phyloP scores from a whole-genome alignment of 176 grass and related monocot species.

The Ensete glaucum region DNA sequence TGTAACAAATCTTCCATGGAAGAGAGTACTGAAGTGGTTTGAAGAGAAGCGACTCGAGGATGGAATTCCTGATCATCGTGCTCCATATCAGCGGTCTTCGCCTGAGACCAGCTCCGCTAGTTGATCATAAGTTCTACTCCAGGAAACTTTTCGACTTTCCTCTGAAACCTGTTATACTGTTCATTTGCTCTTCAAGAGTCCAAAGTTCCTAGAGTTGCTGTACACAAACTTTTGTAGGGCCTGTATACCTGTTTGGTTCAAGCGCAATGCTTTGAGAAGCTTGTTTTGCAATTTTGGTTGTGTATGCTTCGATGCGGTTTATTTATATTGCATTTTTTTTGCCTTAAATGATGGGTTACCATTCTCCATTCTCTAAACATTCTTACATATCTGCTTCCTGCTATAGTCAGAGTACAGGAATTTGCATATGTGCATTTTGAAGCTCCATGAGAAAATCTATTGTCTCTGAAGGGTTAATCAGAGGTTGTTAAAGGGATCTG shows the following conservation, averaged over 20 bases:
- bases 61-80: conserved; percentile 44
- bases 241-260: no score
- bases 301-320: no score
- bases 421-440: no score
- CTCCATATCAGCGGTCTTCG: conserved; percentile 34
- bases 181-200: no score
- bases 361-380: neutral
- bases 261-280: no score
- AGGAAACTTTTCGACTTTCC: neutral
- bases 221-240: no score
- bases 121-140: neutral
- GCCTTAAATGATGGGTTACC: no score
- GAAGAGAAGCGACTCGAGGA: conserved; percentile 71
- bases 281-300: no score
- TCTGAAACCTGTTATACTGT: neutral
- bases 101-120: conserved; percentile 31
- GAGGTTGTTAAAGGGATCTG: neutral
- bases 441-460: no score
- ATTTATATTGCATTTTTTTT: no score
- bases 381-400: neutral
- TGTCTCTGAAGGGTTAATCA: neutral
- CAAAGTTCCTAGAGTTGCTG: no score
- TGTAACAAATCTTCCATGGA: conserved; percentile 80
- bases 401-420: no score
- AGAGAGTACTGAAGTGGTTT: conserved; percentile 78